Conservation (phyloP, 768 basidiomycete species). For the Tephrocybe sp. region DNA sequence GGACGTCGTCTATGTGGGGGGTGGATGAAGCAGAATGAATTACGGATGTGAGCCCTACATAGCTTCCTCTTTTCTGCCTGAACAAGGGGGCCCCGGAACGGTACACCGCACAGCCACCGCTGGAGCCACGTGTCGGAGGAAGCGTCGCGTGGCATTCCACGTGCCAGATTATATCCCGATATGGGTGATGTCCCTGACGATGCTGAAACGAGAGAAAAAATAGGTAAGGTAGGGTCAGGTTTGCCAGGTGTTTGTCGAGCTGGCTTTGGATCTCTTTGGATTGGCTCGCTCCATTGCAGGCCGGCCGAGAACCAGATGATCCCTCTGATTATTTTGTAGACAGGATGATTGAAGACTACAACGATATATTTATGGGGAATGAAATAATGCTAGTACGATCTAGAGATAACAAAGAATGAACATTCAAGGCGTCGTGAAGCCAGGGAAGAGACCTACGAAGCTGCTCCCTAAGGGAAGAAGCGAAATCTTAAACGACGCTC, state of each 20-base stretch:
- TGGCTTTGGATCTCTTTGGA: too few species aligned
- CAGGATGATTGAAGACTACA: slow-evolving; percentile 3
- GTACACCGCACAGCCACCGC: slow-evolving; percentile 27
- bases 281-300: slow-evolving; percentile 5
- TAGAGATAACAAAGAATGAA: slow-evolving; percentile 1
- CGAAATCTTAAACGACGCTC: neutral
- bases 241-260: neutral
- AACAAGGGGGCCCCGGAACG: slow-evolving; percentile 35
- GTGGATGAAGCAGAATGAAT: slow-evolving; percentile 18
- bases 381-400: neutral
- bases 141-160: slow-evolving; percentile 30
- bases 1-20: slow-evolving; percentile 3
- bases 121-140: slow-evolving; percentile 26
- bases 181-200: slow-evolving; percentile 9
- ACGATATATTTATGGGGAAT: slow-evolving; percentile 1
- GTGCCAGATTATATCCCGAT: slow-evolving; percentile 25
- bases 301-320: slow-evolving; percentile 1
- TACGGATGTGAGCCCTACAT: slow-evolving; percentile 15
- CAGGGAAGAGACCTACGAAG: slow-evolving; percentile 2
- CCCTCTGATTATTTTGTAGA: slow-evolving; percentile 4
- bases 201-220: slow-evolving; percentile 9
- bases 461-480: too few species aligned
- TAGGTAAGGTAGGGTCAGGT: neutral
- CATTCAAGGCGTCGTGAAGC: neutral
- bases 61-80: slow-evolving; percentile 14